Percentiles rank a stretch among this genome's conserved stretches.
Conservation (phyloP, 2,329 filamentous ascomycete genomes). For the Fusarium sororula region DNA sequence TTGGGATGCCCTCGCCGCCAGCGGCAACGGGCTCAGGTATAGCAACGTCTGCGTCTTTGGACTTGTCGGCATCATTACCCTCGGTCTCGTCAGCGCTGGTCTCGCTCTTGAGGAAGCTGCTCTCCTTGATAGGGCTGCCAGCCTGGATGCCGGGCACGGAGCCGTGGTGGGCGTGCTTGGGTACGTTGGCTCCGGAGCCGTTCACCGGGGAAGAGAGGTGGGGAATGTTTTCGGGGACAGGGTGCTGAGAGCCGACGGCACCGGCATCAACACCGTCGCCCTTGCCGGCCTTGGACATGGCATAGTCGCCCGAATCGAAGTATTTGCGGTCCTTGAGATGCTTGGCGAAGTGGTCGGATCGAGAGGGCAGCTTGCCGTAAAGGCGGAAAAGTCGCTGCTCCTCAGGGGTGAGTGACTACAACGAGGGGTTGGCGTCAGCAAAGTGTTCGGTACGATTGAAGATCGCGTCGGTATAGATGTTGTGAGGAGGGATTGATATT, state of each 20-base stretch:
- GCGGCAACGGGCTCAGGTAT: constrained; percentile 32
- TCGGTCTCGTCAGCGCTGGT: constrained; percentile 71
- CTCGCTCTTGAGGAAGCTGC: constrained; percentile 84
- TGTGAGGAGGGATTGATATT: not conserved
- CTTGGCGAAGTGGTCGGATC: constrained; percentile 96
- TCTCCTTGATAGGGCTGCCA: constrained; percentile 89
- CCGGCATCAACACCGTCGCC: constrained; percentile 93
- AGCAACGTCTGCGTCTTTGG: constrained; percentile 49
- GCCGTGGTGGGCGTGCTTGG: constrained; percentile 53
- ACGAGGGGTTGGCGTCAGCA: constrained; percentile 32
- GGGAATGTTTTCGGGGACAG: constrained; percentile 93
- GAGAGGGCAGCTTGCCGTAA: constrained; percentile 97
- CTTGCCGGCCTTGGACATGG: constrained; percentile 96
- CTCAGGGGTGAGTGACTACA: constrained; percentile 87
- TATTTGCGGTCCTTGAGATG: constrained; percentile 99
- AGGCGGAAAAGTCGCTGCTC: constrained; percentile 97
- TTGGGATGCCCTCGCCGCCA: constrained; percentile 63
- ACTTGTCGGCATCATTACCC: constrained; percentile 47
- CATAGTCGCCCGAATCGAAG: constrained; percentile 96
- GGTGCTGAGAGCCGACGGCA: constrained; percentile 92
- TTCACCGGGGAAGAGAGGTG: constrained; percentile 78
- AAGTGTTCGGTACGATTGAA: not conserved
- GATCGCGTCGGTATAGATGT: not conserved
- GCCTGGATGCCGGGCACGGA: constrained; percentile 62
- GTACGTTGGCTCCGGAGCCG: constrained; percentile 41